Percentiles rank a stretch among this genome's conserved stretches.
These are phyloP conservation scores for Gynostemma pentaphyllum DNA, from an alignment of 306 rosid species.

Conservation along the genomic window DNA sequence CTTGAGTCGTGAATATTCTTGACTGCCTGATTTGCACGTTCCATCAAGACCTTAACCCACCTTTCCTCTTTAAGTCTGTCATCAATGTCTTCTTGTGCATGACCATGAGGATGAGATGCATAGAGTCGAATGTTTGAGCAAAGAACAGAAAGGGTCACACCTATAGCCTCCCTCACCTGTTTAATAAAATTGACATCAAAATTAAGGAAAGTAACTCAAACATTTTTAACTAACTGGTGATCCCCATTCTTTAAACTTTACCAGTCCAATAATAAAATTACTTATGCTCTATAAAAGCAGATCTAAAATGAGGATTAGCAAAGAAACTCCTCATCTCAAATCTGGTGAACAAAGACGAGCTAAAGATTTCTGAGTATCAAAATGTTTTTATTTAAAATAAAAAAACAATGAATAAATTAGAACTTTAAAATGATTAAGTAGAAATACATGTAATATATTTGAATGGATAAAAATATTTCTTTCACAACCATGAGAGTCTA, in stretches of 20 bases:
- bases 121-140: conserved; percentile 83
- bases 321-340: neutral
- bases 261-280: neutral
- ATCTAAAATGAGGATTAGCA: neutral
- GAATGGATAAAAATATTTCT: too few species aligned
- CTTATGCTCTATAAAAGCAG: neutral
- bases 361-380: neutral
- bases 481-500: neutral
- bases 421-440: neutral
- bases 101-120: conserved; percentile 40
- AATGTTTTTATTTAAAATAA: neutral
- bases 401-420: neutral
- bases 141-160: conserved; percentile 73
- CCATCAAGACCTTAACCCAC: conserved; percentile 55
- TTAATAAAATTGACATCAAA: conserved; percentile 13
- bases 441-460: neutral
- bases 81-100: conserved; percentile 27
- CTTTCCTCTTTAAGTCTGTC: conserved; percentile 44
- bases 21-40: conserved; percentile 53
- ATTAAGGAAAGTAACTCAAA: neutral
- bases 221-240: neutral
- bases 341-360: neutral
- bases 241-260: neutral
- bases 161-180: conserved; percentile 94
- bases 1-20: conserved; percentile 61